phyloP scores from a whole-genome alignment of 2,329 filamentous ascomycete genomes.

The Talaromyces sp. region DNA sequence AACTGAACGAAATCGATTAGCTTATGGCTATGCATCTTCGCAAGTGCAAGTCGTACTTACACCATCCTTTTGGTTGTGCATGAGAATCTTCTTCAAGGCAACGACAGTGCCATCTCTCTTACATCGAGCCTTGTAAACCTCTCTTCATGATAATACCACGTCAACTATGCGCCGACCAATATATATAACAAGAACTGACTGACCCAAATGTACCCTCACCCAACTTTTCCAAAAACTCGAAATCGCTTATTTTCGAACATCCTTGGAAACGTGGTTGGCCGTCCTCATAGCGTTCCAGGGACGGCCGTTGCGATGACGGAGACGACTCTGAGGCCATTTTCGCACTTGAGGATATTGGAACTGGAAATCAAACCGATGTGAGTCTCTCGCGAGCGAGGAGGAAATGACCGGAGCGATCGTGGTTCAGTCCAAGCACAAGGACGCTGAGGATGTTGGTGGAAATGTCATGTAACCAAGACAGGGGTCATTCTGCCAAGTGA shows the following conservation, averaged over 20 bases:
- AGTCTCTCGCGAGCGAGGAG: neutral
- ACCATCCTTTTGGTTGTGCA: constrained; percentile 99
- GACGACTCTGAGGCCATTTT: constrained; percentile 34
- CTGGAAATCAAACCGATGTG: no score
- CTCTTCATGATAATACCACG: constrained; percentile 47
- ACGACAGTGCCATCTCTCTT: constrained; percentile 72
- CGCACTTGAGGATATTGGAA: neutral
- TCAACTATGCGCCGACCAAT: neutral
- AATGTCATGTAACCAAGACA: constrained; percentile 7
- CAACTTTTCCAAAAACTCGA: constrained; percentile 55
- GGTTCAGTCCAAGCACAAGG: neutral
- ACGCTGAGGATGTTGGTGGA: neutral
- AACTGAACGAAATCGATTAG: constrained; percentile 55
- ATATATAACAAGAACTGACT: constrained; percentile 29
- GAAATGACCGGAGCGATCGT: neutral
- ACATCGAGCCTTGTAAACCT: constrained; percentile 86
- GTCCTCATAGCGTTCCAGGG: constrained; percentile 48
- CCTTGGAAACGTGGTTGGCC: constrained; percentile 68
- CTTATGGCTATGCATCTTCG: neutral
- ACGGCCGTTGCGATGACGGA: constrained; percentile 29
- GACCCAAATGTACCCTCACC: constrained; percentile 95
- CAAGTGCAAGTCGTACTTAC: constrained; percentile 48
- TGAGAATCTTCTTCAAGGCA: constrained; percentile 96
- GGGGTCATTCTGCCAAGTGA: constrained; percentile 6
- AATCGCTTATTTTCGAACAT: constrained; percentile 62